Percentiles rank a stretch among this genome's conserved stretches.
Evolutionary conservation across 2,329 filamentous ascomycete species (phyloP).

Genomic region (Trichoderma asperellum): DNA sequence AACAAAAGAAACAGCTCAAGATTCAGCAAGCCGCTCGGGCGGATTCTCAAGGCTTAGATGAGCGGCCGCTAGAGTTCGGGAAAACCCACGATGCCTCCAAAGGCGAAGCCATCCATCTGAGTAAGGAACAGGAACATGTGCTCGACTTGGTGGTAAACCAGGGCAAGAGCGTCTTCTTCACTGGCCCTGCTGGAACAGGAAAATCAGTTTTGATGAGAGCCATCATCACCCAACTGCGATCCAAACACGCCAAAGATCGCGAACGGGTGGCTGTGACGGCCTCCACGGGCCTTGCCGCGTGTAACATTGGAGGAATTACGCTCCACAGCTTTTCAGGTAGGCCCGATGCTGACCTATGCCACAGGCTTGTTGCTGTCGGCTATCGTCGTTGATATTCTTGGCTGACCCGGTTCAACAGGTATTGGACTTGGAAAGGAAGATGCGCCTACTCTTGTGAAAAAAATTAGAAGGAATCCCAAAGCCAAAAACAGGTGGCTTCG

Average conservation of each 20-base stretch:
- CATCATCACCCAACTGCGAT: slow-evolving; percentile 80
- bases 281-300: slow-evolving; percentile 92
- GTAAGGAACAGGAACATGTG: slow-evolving; percentile 83
- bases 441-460: slow-evolving; percentile 78
- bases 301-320: slow-evolving; percentile 94
- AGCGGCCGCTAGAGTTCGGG: slow-evolving; percentile 31
- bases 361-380: not conserved
- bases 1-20: slow-evolving; percentile 75
- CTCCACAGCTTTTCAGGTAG: slow-evolving; percentile 89
- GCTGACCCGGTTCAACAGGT: slow-evolving; percentile 33
- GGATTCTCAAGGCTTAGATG: slow-evolving; percentile 32
- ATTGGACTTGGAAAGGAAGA: slow-evolving; percentile 95
- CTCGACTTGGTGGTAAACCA: slow-evolving; percentile 79
- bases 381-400: not conserved
- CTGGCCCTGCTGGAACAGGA: slow-evolving; percentile 92
- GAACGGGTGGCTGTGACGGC: slow-evolving; percentile 92
- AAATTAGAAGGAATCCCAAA: slow-evolving; percentile 86
- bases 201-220: slow-evolving; percentile 95
- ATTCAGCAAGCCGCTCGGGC: slow-evolving; percentile 51
- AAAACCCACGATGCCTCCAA: slow-evolving; percentile 41
- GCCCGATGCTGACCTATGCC: not conserved
- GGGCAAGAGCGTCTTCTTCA: slow-evolving; percentile 93
- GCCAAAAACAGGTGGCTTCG: slow-evolving; percentile 86
- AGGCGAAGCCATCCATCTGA: slow-evolving; percentile 68
- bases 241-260: slow-evolving; percentile 74